Base-by-base conservation (phyloP, 2,329 filamentous ascomycete genomes). In the Pyrenophora graminea region DNA sequence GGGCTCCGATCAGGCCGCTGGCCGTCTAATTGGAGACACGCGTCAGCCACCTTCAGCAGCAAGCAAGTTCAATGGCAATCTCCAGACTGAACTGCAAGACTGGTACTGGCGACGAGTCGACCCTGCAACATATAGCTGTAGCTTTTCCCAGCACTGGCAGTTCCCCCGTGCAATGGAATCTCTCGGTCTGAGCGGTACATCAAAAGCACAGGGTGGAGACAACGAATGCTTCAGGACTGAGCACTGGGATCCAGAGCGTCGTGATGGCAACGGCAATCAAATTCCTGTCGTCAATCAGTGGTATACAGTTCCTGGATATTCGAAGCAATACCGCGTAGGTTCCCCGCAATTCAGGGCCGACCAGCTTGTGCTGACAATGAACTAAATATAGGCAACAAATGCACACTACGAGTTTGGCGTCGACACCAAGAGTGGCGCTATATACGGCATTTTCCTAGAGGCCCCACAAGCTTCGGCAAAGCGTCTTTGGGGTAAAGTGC, bases 101-200 rank as follows among this genome's bases (percentile, higher is more conserved):
- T 65, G 62, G 62, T 51, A 57, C 19, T 67, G 62, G 59, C 46
- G 33, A 6, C 39, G 46, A 7, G 17, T 48, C 9, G 21, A 34
- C 8, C 50, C 55, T 2, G 23, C 49, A 13, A 49, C 38, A 1
- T 58, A 43, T 31, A 46, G 40, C 3, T 62, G 57, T 27, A 53
- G 58, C 9, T 45, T 58, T 13, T 48, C 54, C 17, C 46, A 43
- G 0, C 43, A 54, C 39, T 66, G 58, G 59, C 30, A 53, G 1
- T 32, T 62, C 8, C n/a, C 42, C 6, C 18, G 40, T 2, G 49
- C 51, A 5, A 45, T 57, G 34, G 15, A 43, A 8, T 53, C 46
- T 0, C 38, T 65, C 4, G 46, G 45, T 2, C 50, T 65, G 0
- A 54, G 57, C 17, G 46, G 51, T 6, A 47, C 21, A 6, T 41